Evolutionary conservation across 306 rosid genomes (phyloP).

Genomic region (Acacia crassicarpa): DNA sequence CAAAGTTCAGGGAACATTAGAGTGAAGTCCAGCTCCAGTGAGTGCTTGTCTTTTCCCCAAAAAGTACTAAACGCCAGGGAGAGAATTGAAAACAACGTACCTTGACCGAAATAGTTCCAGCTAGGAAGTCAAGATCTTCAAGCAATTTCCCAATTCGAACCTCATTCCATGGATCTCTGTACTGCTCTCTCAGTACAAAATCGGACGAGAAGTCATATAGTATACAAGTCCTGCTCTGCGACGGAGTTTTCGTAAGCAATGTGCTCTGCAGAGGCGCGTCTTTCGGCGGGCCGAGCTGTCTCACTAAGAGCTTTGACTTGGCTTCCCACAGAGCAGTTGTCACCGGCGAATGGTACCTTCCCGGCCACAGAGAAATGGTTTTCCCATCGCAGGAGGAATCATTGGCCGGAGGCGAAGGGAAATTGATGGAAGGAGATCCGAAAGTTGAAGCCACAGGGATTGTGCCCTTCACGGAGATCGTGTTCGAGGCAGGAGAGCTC

Average conservation of each 20-base stretch:
- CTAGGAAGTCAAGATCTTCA: conserved; percentile 92
- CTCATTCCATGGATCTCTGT: conserved; percentile 93
- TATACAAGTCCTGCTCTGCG: conserved; percentile 75
- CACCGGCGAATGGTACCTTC: conserved; percentile 95
- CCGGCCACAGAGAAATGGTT: conserved; percentile 88
- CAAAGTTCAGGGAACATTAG: neutral
- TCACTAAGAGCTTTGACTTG: conserved; percentile 58
- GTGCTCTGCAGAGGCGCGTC: conserved; percentile 87
- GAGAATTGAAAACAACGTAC: conserved; percentile 27
- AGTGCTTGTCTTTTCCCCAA: neutral
- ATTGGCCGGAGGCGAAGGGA: conserved; percentile 12
- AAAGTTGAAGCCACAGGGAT: conserved; percentile 64
- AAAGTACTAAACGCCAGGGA: neutral
- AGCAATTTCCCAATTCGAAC: conserved; percentile 81
- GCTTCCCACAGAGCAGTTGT: conserved; percentile 93
- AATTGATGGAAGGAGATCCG: neutral
- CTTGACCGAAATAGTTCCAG: conserved; percentile 88
- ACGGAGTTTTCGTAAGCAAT: conserved; percentile 71
- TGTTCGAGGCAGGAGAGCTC: conserved; percentile 47
- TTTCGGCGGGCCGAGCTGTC: conserved; percentile 70
- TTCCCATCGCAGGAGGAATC: conserved; percentile 36
- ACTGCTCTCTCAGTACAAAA: conserved; percentile 76
- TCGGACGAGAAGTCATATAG: conserved; percentile 75
- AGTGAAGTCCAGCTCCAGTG: neutral
- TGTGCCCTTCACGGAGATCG: conserved; percentile 71